Evolutionary conservation across 768 basidiomycete species (phyloP), one percentile per base, ranked within the genome.

Genomic region (Xerocomus brunneocitrinus): DNA sequence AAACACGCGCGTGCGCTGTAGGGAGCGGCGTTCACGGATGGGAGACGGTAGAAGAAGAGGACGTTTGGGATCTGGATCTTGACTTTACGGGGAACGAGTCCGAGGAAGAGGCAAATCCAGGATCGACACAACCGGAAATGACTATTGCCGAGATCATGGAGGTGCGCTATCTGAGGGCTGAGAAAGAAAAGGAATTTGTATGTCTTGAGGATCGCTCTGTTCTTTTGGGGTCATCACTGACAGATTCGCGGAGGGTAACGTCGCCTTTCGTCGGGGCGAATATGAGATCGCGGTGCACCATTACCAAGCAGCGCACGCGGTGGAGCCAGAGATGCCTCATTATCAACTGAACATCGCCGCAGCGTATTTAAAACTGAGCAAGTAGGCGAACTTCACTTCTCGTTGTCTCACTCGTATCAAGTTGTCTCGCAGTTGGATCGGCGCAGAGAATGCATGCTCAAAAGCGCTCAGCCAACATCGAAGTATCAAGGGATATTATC

Each of bases 331-430:
- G 64, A 66, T 89, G 56, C 85, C 87, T 1, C 81, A 85, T 60
- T 89, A 89, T 59, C 83, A 87, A 61, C 78, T 89, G 34, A 89
- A 89, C 61, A 75, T 89, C 25, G 87, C 87, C 3, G 86, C 86
- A 1, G 87, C 87, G 0, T 76, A 88, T 64, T 66, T 89, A 34
- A 89, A 89, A 62, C 68, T 89, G 44, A 73, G 74, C 68, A 80
- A 84, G 87, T 89, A 67, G 54, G 84, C 71, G 40, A 31, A 22
- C 59, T 44, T 34, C 43, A 28, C 27, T 50, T 39, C 42, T 39
- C 54, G 44, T 45, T 48, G 9, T 40, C 34, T 48, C 53, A 51
- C 52, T 49, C 52, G 50, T 53, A 59, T 49, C 63, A 38, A 64
- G 47, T 54, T 47, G 40, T 56, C 34, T 56, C 60, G 34, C 59